Base-by-base conservation (phyloP, 768 basidiomycete genomes). In the Pulveroboletus sp. region DNA sequence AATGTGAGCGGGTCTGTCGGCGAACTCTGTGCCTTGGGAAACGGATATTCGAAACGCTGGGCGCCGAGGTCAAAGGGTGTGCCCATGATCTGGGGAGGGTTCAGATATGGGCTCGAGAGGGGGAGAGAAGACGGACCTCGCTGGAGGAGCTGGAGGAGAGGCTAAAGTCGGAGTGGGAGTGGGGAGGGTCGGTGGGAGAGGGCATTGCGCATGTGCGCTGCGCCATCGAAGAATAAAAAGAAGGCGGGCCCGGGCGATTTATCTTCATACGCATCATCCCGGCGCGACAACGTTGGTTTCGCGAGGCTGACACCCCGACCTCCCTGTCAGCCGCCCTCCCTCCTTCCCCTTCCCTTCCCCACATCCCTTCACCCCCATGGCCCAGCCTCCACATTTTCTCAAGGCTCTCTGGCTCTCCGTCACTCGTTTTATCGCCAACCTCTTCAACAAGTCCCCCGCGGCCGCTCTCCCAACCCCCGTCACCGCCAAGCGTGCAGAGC, bases 41-140 rank as follows among this genome's bases (percentile, higher is more conserved):
- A 68, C 0, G 66, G 66, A 38, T 68, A 68, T 43, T 68, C 66
- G 56, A 65, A 68, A 23, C 63, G 66, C 17, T 51, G 65, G 19
- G 66, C 53, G 34, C 66, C 68, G 36, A 65, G 58, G 60, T 69
- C 66, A 45, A 68, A 68, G 9, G 66, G 66, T 0, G 66, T 68
- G 41, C 66, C 57, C 51, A 69, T 62, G 47, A 68, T 69, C 66
- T 68, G 45, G 34, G 27, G 35, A 35, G 41, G 32, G 23, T 31
- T 30, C 35, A 26, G 31, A 43, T 48, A 43, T 24, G 39, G 51
- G 45, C 34, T 31, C 17, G 41, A 17, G 29, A 13, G 34, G 30
- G 43, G 44, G 49, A 14, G 14, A 23, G 13, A 24, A 2, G 44
- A 61, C 64, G 45, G 54, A 67, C 66, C 67, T 67, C 67, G 52